Evolutionary conservation across 2,329 filamentous ascomycete species (phyloP).

Genomic region (Knufia petricola): DNA sequence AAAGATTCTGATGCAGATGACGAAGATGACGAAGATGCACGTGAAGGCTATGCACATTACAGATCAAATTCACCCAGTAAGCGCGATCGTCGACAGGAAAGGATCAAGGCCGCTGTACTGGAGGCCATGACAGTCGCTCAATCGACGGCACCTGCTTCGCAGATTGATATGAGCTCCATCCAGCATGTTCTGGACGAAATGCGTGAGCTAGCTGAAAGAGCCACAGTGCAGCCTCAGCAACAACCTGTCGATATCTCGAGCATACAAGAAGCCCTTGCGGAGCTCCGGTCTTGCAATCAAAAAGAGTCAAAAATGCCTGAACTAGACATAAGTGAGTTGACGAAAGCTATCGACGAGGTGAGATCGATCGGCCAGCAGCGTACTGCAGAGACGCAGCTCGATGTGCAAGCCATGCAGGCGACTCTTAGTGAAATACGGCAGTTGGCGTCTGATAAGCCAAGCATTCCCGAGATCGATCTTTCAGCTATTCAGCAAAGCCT

Average conservation of each 20-base stretch:
- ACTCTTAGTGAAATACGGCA: conserved; percentile 29
- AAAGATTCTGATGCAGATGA: conserved; percentile 86
- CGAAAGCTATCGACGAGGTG: conserved; percentile 8
- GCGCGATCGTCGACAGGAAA: conserved; percentile 54
- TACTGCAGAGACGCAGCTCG: conserved; percentile 23
- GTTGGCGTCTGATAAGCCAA: conserved; percentile 17
- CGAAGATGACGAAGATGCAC: conserved; percentile 62
- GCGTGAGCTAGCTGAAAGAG: conserved; percentile 23
- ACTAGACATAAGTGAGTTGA: conserved; percentile 6
- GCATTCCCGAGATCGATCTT: conserved; percentile 7
- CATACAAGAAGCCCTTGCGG: conserved; percentile 31
- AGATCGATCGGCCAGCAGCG: conserved; percentile 5
- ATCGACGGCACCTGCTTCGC: conserved; percentile 17
- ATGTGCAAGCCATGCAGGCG: conserved; percentile 31
- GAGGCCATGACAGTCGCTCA: conserved; percentile 46
- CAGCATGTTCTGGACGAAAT: conserved; percentile 31
- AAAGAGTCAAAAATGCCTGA: conserved; percentile 7
- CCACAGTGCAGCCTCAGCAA: conserved; percentile 31
- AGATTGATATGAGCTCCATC: conserved; percentile 30
- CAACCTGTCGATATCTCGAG: conserved; percentile 29
- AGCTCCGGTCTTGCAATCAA: conserved; percentile 24
- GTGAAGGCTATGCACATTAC: conserved; percentile 40
- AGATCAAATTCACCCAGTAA: conserved; percentile 64
- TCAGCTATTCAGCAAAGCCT: conserved; percentile 5
- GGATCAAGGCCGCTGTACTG: conserved; percentile 55